Conservation (phyloP, 140 eudicot species). For the Ambrosia hybrid region DNA sequence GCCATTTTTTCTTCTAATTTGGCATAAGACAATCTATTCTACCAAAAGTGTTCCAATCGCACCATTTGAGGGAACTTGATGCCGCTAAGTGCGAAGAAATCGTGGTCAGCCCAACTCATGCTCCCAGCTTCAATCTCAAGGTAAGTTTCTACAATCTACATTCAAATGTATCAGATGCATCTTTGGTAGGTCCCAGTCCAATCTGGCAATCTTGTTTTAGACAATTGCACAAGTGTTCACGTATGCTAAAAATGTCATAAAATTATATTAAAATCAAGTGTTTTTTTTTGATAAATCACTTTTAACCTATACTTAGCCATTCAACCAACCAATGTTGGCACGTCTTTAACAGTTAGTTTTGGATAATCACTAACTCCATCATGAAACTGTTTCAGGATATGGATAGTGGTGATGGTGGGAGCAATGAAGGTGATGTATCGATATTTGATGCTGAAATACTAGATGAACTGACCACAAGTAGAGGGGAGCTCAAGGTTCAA, state of each 20-base stretch:
- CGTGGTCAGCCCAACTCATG: slow-evolving; percentile 23
- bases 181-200: neutral
- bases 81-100: slow-evolving; percentile 57
- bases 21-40: slow-evolving; percentile 38
- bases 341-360: neutral
- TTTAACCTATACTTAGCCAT: neutral
- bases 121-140: slow-evolving; percentile 26
- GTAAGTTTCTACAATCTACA: slow-evolving; percentile 21
- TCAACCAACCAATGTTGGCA: neutral
- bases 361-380: neutral
- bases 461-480: too few species aligned
- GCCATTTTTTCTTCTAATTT: slow-evolving; percentile 48
- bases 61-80: slow-evolving; percentile 43
- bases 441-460: slow-evolving; percentile 51
- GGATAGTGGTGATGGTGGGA: slow-evolving; percentile 20
- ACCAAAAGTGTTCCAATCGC: slow-evolving; percentile 39
- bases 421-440: slow-evolving; percentile 30
- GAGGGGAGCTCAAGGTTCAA: slow-evolving; percentile 59
- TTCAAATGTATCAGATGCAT: neutral
- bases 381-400: slow-evolving; percentile 23
- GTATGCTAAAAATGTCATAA: too few species aligned
- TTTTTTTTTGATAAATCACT: too few species aligned
- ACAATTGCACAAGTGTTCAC: neutral
- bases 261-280: too few species aligned
- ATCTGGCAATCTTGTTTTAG: neutral